Conservation (phyloP, 768 basidiomycete species). For the Aureoboletus auriporus region DNA sequence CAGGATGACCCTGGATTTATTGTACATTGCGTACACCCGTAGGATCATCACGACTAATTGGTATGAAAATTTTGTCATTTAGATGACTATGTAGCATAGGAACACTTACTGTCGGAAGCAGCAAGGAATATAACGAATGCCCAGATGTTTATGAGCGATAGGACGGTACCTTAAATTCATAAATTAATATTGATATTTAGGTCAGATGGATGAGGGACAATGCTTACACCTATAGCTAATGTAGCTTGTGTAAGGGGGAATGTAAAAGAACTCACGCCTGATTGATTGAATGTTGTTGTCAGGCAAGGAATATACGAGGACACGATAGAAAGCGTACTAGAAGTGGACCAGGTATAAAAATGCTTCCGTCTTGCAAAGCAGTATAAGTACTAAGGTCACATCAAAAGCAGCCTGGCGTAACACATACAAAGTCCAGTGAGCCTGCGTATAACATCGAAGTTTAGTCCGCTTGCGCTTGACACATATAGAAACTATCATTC, state of each 20-base stretch:
- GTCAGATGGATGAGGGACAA: not conserved
- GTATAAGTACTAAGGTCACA: not conserved
- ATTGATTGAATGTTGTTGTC: not conserved
- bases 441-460: not conserved
- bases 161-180: slow-evolving; percentile 7
- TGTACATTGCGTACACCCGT: slow-evolving; percentile 23
- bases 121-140: slow-evolving; percentile 12
- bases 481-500: not conserved
- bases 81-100: not conserved
- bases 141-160: not conserved
- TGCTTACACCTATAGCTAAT: slow-evolving; percentile 14
- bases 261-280: slow-evolving; percentile 10
- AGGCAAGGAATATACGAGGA: not conserved
- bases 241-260: too few species aligned
- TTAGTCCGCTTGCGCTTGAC: not conserved
- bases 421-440: slow-evolving; percentile 7
- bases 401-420: not conserved
- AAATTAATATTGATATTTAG: not conserved
- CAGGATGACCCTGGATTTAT: slow-evolving; percentile 10
- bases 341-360: slow-evolving; percentile 17
- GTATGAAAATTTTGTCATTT: not conserved
- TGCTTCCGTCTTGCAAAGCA: slow-evolving; percentile 9
- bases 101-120: slow-evolving; percentile 18
- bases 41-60: slow-evolving; percentile 21
- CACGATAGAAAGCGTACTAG: slow-evolving; percentile 1